These are phyloP conservation scores for Neonectria faginata DNA, from an alignment of 2,329 filamentous ascomycete genomes.

Conservation along the genomic window DNA sequence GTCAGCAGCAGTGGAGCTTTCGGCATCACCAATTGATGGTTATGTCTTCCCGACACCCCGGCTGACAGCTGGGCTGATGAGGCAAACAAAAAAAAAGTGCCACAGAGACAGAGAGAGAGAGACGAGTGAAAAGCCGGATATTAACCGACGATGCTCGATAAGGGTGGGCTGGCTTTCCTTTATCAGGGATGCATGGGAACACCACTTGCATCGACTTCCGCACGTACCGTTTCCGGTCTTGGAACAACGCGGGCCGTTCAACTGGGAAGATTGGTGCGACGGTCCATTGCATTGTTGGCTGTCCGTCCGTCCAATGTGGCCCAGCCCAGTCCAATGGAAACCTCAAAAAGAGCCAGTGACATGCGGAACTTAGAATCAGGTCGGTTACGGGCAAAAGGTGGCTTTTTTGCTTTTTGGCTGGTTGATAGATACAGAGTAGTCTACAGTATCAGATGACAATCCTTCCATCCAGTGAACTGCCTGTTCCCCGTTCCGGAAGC, in stretches of 20 bases:
- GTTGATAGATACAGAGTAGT: neutral
- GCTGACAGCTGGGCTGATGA: neutral
- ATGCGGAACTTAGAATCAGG: neutral
- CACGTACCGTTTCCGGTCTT: neutral
- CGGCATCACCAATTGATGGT: constrained; percentile 30
- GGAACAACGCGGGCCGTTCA: neutral
- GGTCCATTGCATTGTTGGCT: no score
- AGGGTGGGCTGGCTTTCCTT: constrained; percentile 12
- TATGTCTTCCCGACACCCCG: constrained; percentile 25
- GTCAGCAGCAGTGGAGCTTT: constrained; percentile 33
- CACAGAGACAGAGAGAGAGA: neutral
- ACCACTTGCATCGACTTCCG: neutral
- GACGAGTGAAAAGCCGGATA: constrained; percentile 32
- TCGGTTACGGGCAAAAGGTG: neutral
- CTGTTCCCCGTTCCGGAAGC: neutral
- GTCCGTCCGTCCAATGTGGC: no score
- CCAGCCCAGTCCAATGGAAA: neutral
- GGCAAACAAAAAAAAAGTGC: constrained; percentile 7
- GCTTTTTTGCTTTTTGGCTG: constrained; percentile 9
- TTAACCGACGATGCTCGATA: constrained; percentile 39
- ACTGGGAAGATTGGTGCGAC: no score
- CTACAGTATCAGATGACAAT: neutral
- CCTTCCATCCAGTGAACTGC: neutral
- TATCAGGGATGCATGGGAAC: neutral
- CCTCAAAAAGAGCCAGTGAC: neutral